These are phyloP conservation scores for Aphanomyces euteiches DNA, from an alignment of 352 stramenopile genomes.

Conservation along the genomic window DNA sequence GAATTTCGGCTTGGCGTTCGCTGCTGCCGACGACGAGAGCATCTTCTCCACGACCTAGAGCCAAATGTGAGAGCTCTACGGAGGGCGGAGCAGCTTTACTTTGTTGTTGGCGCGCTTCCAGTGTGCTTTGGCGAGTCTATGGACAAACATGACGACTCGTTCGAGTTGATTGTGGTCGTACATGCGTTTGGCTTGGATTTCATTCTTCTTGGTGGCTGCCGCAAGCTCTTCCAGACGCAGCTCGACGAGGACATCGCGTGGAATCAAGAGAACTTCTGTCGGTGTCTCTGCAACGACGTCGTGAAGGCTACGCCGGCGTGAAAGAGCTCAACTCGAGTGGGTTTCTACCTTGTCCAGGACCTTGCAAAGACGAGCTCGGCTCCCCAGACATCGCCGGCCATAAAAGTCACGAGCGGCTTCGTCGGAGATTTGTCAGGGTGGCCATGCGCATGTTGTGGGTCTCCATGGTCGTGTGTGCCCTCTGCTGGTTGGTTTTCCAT, in stretches of 20 bases:
- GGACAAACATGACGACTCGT: background rate
- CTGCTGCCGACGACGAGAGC: background rate
- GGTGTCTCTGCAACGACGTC: constrained; percentile 12
- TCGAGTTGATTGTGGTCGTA: background rate
- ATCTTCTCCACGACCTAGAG: constrained; percentile 19
- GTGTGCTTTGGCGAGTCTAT: constrained; percentile 28
- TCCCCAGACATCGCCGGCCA: constrained; percentile 24
- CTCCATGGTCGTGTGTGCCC: too few species aligned
- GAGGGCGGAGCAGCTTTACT: background rate
- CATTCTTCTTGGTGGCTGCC: background rate
- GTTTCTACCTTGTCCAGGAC: constrained; percentile 4
- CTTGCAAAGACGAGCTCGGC: constrained; percentile 16
- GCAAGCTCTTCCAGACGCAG: background rate
- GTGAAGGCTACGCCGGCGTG: constrained; percentile 4
- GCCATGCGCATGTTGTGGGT: background rate
- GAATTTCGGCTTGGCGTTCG: constrained; percentile 14
- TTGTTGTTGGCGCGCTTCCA: constrained; percentile 28
- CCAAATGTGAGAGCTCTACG: background rate
- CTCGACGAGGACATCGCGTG: background rate
- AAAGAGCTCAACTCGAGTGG: background rate
- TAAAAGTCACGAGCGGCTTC: constrained; percentile 4
- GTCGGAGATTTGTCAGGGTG: too few species aligned
- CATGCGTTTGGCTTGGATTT: constrained; percentile 20
- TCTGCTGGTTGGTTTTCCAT: background rate
- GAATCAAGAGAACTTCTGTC: background rate